Percentiles rank a stretch among this genome's conserved stretches.
Evolutionary conservation across 176 grass and related monocot species (phyloP).

Genomic region (Rhynchospora tenuis): DNA sequence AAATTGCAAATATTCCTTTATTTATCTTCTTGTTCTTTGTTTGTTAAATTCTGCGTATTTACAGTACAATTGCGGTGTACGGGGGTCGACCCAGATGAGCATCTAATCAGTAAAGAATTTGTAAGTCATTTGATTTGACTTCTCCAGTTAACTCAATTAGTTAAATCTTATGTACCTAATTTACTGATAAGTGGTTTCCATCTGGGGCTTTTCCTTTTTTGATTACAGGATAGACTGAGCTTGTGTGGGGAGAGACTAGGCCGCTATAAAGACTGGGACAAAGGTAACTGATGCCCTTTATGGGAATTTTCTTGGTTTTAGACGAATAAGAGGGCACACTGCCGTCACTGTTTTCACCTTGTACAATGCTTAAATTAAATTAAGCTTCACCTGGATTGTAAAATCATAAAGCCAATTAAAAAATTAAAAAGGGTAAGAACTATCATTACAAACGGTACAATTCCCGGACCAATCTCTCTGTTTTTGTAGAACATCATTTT

Average conservation of each 20-base stretch:
- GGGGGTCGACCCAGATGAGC: conserved; percentile 67
- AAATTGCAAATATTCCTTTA: not conserved
- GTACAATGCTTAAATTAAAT: not conserved
- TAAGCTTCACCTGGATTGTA: not conserved
- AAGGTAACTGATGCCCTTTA: conserved; percentile 37
- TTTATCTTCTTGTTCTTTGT: not conserved
- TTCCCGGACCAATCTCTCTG: not conserved
- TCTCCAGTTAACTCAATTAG: too few relatives aligned
- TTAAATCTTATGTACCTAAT: not conserved
- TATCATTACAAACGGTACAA: not conserved
- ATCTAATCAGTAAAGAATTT: conserved; percentile 79
- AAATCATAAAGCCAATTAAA: not conserved
- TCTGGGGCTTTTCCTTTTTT: not conserved
- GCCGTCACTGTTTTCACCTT: not conserved
- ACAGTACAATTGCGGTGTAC: conserved; percentile 69
- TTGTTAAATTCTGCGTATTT: not conserved
- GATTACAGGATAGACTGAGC: conserved; percentile 73
- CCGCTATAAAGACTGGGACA: conserved; percentile 62
- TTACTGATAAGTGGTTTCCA: not conserved
- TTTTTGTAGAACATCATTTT: not conserved
- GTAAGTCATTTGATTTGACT: conserved; percentile 32
- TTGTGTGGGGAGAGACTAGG: conserved; percentile 78
- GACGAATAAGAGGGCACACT: not conserved
- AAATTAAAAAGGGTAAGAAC: not conserved
- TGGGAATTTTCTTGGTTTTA: not conserved